Conservation (phyloP, 805 yeast species). For the Pichia rugopelliculosa region DNA sequence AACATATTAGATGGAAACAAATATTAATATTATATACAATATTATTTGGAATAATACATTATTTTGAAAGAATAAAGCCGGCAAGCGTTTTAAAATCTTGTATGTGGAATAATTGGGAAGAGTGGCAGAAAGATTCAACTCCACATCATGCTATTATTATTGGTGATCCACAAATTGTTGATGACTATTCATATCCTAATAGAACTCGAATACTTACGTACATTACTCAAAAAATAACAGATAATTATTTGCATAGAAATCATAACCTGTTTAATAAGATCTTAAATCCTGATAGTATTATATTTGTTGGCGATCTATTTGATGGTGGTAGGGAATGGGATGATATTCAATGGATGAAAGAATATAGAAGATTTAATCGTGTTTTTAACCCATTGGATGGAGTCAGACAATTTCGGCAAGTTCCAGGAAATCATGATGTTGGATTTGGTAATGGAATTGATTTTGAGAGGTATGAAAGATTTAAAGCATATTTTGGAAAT, state of each 20-base stretch:
- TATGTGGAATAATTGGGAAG: conserved; percentile 63
- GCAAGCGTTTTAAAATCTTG: conserved; percentile 39
- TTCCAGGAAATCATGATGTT: conserved; percentile 95
- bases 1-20: conserved; percentile 15
- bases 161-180: conserved; percentile 95
- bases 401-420: conserved; percentile 33
- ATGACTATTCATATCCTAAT: conserved; percentile 81
- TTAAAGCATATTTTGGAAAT: conserved; percentile 66
- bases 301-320: conserved; percentile 85
- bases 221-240: conserved; percentile 57
- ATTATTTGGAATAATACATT: conserved; percentile 42
- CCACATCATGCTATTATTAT: conserved; percentile 35
- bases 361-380: conserved; percentile 56
- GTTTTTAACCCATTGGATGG: conserved; percentile 42
- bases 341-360: conserved; percentile 53
- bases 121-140: conserved; percentile 34
- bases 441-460: conserved; percentile 80
- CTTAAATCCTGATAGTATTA: conserved; percentile 65
- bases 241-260: conserved; percentile 74
- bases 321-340: conserved; percentile 93
- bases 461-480: conserved; percentile 50
- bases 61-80: conserved; percentile 49
- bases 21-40: conserved; percentile 22
- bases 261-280: conserved; percentile 47
- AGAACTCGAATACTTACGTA: conserved; percentile 36